phyloP scores from a whole-genome alignment of 2,329 filamentous ascomycete genomes.

The Aureobasidium lini region DNA sequence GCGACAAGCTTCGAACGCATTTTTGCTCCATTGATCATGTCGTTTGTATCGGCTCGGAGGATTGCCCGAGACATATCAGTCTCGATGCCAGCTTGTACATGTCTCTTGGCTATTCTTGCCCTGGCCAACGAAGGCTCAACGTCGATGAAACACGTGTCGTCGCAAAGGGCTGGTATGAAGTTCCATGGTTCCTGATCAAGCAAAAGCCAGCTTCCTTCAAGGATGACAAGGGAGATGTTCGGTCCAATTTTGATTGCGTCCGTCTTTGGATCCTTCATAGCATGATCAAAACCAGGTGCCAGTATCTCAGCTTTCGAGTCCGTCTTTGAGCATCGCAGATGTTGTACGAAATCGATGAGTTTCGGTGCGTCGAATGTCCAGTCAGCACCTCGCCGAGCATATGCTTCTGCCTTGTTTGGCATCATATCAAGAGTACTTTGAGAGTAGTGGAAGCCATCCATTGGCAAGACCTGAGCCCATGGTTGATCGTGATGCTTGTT shows the following conservation, averaged over 20 bases:
- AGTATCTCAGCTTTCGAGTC: constrained; percentile 11
- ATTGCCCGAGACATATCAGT: neutral
- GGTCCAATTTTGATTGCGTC: constrained; percentile 23
- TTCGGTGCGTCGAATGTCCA: constrained; percentile 31
- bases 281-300: constrained; percentile 31
- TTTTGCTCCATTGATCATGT: neutral
- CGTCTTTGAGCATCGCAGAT: constrained; percentile 16
- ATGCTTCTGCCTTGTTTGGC: constrained; percentile 28
- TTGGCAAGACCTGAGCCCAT: neutral
- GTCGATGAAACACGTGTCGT: constrained; percentile 37
- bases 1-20: neutral
- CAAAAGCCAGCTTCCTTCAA: constrained; percentile 25
- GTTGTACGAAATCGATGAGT: constrained; percentile 25
- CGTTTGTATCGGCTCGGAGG: neutral
- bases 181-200: constrained; percentile 28
- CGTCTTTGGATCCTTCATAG: constrained; percentile 29
- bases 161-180: constrained; percentile 29
- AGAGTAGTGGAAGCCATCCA: constrained; percentile 34
- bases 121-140: constrained; percentile 32
- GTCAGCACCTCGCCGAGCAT: constrained; percentile 30
- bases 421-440: constrained; percentile 25
- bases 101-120: constrained; percentile 31
- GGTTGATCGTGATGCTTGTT: neutral
- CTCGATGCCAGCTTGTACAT: constrained; percentile 1
- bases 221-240: constrained; percentile 15